These are phyloP conservation scores for Coemansia sp. DNA, from an alignment of 371 early-diverging fungal genomes.

Conservation along the genomic window DNA sequence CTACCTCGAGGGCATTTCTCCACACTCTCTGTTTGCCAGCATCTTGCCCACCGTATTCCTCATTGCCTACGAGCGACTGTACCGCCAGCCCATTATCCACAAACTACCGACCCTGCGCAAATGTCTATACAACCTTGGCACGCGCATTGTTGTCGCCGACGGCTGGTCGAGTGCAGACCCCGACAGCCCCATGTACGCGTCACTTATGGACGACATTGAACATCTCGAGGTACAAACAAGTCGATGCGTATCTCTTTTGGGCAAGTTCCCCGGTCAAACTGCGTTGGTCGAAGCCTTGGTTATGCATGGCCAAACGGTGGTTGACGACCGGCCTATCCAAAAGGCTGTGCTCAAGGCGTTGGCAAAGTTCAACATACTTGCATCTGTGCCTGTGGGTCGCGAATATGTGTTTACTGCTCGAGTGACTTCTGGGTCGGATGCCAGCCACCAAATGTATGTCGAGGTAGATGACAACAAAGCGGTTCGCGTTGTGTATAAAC, in stretches of 20 bases:
- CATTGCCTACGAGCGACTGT: slow-evolving; percentile 72
- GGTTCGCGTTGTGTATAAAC: slow-evolving; percentile 27
- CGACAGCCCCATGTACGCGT: slow-evolving; percentile 34
- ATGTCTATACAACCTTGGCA: slow-evolving; percentile 57
- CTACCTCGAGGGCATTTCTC: slow-evolving; percentile 69
- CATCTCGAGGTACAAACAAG: slow-evolving; percentile 62
- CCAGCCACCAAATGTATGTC: slow-evolving; percentile 37
- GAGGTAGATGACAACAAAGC: slow-evolving; percentile 30
- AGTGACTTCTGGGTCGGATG: background rate
- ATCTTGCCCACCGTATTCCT: slow-evolving; percentile 72
- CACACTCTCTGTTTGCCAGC: slow-evolving; percentile 65
- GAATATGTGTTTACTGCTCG: slow-evolving; percentile 36
- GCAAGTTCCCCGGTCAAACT: slow-evolving; percentile 70
- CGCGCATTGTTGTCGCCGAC: slow-evolving; percentile 55
- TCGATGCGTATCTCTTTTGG: slow-evolving; percentile 62
- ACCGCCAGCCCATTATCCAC: slow-evolving; percentile 61
- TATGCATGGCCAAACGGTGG: slow-evolving; percentile 49
- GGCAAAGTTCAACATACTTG: slow-evolving; percentile 31
- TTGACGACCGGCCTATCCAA: slow-evolving; percentile 62
- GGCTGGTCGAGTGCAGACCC: slow-evolving; percentile 26
- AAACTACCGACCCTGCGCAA: slow-evolving; percentile 54
- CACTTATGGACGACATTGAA: slow-evolving; percentile 57
- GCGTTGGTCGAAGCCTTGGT: slow-evolving; percentile 64
- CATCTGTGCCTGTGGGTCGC: slow-evolving; percentile 20
- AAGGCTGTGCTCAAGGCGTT: slow-evolving; percentile 56